phyloP scores from a whole-genome alignment of 768 basidiomycete species.

The Tephrocybe sp. region DNA sequence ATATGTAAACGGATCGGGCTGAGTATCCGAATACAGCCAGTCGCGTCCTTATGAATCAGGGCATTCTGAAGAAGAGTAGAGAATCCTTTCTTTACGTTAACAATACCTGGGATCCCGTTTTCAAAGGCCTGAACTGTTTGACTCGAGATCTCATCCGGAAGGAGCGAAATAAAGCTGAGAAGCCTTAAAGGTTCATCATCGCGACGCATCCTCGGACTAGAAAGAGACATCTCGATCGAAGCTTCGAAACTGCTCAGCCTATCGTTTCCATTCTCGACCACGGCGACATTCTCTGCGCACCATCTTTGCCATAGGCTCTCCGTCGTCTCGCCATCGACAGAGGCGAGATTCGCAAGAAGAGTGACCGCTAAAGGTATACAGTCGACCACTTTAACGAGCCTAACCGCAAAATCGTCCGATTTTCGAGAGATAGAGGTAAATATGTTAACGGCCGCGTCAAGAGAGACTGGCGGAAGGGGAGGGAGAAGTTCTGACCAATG shows the following conservation, averaged over 20 bases:
- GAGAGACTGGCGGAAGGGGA: constrained; percentile 24
- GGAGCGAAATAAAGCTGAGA: constrained; percentile 24
- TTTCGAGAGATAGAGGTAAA: constrained; percentile 24
- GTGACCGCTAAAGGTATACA: constrained; percentile 32
- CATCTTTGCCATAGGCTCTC: constrained; percentile 27
- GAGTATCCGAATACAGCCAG: constrained; percentile 21
- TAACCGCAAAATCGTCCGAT: constrained; percentile 18
- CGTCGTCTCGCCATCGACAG: constrained; percentile 27
- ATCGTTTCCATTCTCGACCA: constrained; percentile 26
- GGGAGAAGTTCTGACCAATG: constrained; percentile 22
- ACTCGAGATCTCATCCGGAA: constrained; percentile 26
- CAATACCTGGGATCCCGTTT: constrained; percentile 16
- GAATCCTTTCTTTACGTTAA: constrained; percentile 20
- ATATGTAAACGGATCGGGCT: constrained; percentile 27
- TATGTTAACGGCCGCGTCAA: constrained; percentile 21
- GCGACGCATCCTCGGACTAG: constrained; percentile 22
- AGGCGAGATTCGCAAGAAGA: constrained; percentile 27
- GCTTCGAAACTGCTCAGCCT: constrained; percentile 26
- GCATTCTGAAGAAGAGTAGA: constrained; percentile 26
- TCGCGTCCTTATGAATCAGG: constrained; percentile 19
- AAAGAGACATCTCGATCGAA: constrained; percentile 29
- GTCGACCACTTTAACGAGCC: constrained; percentile 27
- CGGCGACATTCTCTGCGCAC: constrained; percentile 24
- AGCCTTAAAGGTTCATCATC: constrained; percentile 23
- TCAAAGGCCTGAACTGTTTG: constrained; percentile 16